These are phyloP conservation scores for Dendrobium officinale DNA, from an alignment of 106 monocot species.

Conservation along the genomic window DNA sequence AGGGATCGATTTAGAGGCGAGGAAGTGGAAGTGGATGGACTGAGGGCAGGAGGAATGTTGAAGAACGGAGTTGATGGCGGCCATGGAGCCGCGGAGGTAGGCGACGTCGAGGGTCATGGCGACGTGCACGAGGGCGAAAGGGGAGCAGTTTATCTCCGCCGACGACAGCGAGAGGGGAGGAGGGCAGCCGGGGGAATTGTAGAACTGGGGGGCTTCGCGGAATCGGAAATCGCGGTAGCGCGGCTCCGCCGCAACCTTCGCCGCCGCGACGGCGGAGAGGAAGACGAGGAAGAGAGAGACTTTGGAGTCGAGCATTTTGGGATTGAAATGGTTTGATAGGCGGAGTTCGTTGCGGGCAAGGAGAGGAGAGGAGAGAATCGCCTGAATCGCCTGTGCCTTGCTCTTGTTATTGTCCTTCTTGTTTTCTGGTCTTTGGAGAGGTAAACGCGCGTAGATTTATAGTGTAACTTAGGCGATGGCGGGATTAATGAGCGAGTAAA, in stretches of 20 bases:
- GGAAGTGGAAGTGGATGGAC: constrained; percentile 62
- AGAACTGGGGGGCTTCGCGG: constrained; percentile 58
- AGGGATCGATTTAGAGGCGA: constrained; percentile 28
- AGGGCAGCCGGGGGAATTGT: constrained; percentile 55
- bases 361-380: neutral
- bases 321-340: neutral
- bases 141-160: constrained; percentile 24
- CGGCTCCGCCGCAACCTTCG: neutral
- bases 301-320: neutral
- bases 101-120: constrained; percentile 64
- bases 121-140: constrained; percentile 39
- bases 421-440: neutral
- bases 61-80: constrained; percentile 61
- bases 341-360: neutral
- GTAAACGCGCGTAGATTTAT: neutral
- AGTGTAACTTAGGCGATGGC: constrained; percentile 17
- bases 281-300: constrained; percentile 2
- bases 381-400: neutral
- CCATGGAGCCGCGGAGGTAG: constrained; percentile 68
- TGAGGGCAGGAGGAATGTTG: constrained; percentile 65
- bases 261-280: neutral
- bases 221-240: constrained; percentile 3
- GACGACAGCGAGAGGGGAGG: constrained; percentile 27
- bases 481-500: constrained; percentile 38
- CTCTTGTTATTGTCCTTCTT: too few species aligned